Evolutionary conservation across 1,284 basidiomycete species (phyloP).

Genomic region (Macrocystidia cucumis): DNA sequence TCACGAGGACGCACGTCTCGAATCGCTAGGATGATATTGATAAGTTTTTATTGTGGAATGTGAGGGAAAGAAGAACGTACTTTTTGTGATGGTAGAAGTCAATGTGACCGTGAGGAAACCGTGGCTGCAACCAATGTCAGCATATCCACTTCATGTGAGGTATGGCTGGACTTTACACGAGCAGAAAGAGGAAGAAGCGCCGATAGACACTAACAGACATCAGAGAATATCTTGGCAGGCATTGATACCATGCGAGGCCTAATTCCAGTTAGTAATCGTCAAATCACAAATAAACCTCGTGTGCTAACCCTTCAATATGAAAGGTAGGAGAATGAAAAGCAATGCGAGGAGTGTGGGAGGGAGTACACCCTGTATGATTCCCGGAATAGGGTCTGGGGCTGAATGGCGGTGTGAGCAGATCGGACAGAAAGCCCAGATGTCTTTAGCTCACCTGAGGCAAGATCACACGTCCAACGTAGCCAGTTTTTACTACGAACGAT

Average conservation of each 20-base stretch:
- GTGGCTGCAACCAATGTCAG: conserved; percentile 29
- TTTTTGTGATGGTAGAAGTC: conserved; percentile 50
- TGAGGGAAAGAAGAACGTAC: conserved; percentile 13
- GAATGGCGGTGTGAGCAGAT: conserved; percentile 2
- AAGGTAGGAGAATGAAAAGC: conserved; percentile 65
- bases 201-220: conserved; percentile 73
- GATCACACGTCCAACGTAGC: conserved; percentile 62
- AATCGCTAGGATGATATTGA: conserved; percentile 13
- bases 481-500: no score
- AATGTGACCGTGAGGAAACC: conserved; percentile 68
- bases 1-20: conserved; percentile 12
- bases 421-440: neutral
- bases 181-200: conserved; percentile 69
- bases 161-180: conserved; percentile 58
- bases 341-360: conserved; percentile 65
- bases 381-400: conserved; percentile 43
- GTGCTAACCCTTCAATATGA: conserved; percentile 47
- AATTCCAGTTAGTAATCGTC: neutral
- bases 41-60: neutral
- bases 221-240: conserved; percentile 63
- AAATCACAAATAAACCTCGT: neutral
- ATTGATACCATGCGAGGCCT: conserved; percentile 65
- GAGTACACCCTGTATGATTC: conserved; percentile 64
- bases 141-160: no score
- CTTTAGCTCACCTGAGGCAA: no score